Evolutionary conservation across 202 grass and related monocot genomes (phyloP), one percentile per base, ranked within the genome.

Genomic region (Elaeis oleifera): DNA sequence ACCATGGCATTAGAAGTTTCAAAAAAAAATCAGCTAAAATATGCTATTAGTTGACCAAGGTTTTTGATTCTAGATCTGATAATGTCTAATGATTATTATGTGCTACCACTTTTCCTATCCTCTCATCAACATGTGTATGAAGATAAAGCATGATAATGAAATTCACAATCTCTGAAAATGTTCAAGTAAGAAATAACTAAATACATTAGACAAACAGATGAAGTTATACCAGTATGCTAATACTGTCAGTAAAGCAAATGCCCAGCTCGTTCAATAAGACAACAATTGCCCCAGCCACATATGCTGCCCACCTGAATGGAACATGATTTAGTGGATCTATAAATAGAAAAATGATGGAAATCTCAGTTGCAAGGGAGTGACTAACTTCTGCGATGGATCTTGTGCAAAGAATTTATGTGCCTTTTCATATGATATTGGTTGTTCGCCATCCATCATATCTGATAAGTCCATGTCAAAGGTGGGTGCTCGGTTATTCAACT

Each of bases 381-480:
- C 31, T 72, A 80, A 94, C 94, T 80, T 99, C 49, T 99, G 94
- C 24, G 85, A 92, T 72, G 88, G 94, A 65, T 99, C 94, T 60
- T 75, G 69, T 50, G 75, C 82, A 71, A 99, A 94, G 39, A 78
- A 94, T 61, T 89, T 63, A 56, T 68, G 76, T 28, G 88, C 88
- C 14, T 80, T 86, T 39, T 84, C 88, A 71, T 94, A 99, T 25
- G 94, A 89, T 52, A 94, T 82, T 58, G 94, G 94, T 69, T 82
- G 69, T 9, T 94, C 84, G 44, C 85, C 88, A 74, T 94, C 82
- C 85, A 94, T 80, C 56, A 99, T 85, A 78, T 99, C 88, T 61
- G 71, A 77, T 16, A 99, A 65, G 63, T 99, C 88, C 94, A 99
- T 94, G 74, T 99, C 94, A 2, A 99, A 99, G 13, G 94, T 99